Evolutionary conservation across 1,284 basidiomycete species (phyloP).

Genomic region (Microbotryum violaceum): DNA sequence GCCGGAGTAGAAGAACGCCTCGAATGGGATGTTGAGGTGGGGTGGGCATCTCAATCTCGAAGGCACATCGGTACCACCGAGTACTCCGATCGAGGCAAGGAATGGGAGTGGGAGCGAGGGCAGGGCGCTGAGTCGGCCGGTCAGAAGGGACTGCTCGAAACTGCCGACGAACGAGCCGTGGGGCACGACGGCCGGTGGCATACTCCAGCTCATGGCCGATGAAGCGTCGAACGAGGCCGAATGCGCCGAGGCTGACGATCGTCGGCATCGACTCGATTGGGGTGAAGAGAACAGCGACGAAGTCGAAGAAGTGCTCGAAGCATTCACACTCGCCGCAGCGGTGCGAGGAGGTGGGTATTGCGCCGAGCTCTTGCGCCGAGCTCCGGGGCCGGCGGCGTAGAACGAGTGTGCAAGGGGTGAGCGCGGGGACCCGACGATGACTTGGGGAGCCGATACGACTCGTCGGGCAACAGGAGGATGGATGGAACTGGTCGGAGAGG

Average conservation of each 20-base stretch:
- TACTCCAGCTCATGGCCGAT: background rate
- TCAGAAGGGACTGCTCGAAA: conserved; percentile 41
- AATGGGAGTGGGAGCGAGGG: conserved; percentile 39
- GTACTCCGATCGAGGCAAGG: conserved; percentile 40
- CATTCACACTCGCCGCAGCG: background rate
- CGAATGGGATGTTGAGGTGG: conserved; percentile 39
- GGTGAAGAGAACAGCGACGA: background rate
- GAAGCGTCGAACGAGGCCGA: background rate
- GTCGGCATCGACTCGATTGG: conserved; percentile 10
- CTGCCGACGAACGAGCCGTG: conserved; percentile 38
- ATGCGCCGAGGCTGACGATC: conserved; percentile 11
- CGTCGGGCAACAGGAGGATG: background rate
- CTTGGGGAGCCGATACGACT: background rate
- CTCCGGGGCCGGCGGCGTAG: conserved; percentile 1
- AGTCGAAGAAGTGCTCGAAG: background rate
- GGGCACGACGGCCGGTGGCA: background rate
- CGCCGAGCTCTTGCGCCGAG: conserved; percentile 4
- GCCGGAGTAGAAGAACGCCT: conserved; percentile 39
- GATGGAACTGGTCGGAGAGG: background rate
- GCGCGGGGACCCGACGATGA: background rate
- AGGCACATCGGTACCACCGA: conserved; percentile 28
- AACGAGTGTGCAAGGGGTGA: background rate
- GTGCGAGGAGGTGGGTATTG: background rate
- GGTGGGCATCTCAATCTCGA: conserved; percentile 37
- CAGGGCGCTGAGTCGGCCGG: conserved; percentile 39